Evolutionary conservation across 1,284 basidiomycete genomes (phyloP).

Genomic region (Inonotus hispidus): DNA sequence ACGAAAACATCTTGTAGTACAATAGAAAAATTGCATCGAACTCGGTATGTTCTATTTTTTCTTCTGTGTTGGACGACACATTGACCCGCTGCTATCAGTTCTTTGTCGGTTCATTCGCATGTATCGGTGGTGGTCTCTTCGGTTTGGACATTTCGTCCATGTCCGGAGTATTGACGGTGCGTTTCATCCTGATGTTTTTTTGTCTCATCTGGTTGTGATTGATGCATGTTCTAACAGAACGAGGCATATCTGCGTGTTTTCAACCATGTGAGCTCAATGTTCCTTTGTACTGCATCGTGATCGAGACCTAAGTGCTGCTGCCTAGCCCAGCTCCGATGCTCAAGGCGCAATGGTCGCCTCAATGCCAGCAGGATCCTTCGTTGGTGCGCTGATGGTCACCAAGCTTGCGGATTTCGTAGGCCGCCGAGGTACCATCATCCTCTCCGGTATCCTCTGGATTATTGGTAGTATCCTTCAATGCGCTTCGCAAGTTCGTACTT

Average conservation of each 20-base stretch:
- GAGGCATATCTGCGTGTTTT: constrained; percentile 49
- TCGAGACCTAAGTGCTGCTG: not conserved
- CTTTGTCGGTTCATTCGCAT: constrained; percentile 72
- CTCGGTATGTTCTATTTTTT: constrained; percentile 22
- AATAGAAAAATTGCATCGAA: constrained; percentile 34
- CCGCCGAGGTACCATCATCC: constrained; percentile 58
- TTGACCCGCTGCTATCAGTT: constrained; percentile 31
- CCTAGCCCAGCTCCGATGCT: constrained; percentile 44
- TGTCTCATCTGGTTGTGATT: not conserved
- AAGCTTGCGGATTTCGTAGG: constrained; percentile 61
- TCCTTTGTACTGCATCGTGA: not conserved
- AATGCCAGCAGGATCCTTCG: constrained; percentile 65
- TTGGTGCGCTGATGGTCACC: constrained; percentile 56
- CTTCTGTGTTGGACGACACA: not conserved
- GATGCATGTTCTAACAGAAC: constrained; percentile 37
- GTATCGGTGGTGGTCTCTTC: constrained; percentile 74
- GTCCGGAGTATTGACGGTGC: constrained; percentile 68
- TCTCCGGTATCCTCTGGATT: constrained; percentile 65
- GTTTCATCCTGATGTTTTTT: constrained; percentile 21
- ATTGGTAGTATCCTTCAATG: constrained; percentile 66
- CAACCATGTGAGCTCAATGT: constrained; percentile 30
- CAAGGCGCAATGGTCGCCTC: constrained; percentile 75
- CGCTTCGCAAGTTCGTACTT: constrained; percentile 45
- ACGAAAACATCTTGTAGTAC: constrained; percentile 30
- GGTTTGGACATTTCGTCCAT: constrained; percentile 78